These are phyloP conservation scores for Plectosphaerella plurivora DNA, from an alignment of 2,329 filamentous ascomycete species.

Conservation along the genomic window DNA sequence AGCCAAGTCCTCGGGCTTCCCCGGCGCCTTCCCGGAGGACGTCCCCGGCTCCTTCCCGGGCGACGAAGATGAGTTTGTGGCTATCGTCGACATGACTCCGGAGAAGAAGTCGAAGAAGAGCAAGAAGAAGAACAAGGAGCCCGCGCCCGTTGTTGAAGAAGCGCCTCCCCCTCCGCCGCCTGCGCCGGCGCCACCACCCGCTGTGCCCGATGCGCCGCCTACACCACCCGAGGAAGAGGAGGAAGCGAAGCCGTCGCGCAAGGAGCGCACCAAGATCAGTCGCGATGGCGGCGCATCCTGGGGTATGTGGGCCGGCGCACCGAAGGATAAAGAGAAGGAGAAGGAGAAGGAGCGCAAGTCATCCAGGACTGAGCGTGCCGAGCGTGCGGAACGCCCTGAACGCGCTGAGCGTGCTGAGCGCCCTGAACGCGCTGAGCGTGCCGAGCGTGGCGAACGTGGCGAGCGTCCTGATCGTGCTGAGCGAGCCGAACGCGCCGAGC, in stretches of 20 bases:
- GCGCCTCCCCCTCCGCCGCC: conserved; percentile 15
- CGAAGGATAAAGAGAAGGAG: conserved; percentile 26
- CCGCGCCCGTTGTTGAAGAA: conserved; percentile 21
- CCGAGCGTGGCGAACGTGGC: too few relatives aligned
- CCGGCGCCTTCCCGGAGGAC: conserved; percentile 51
- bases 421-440: not conserved
- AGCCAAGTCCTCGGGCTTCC: conserved; percentile 34
- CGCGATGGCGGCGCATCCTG: conserved; percentile 67
- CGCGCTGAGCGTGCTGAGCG: too few relatives aligned
- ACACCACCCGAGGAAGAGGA: conserved; percentile 48
- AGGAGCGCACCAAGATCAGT: conserved; percentile 72
- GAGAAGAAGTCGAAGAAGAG: conserved; percentile 38
- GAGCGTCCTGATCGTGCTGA: too few relatives aligned
- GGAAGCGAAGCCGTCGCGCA: conserved; percentile 59
- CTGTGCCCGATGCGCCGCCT: conserved; percentile 41
- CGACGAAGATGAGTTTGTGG: conserved; percentile 45
- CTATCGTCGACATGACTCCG: conserved; percentile 46
- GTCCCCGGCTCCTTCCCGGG: conserved; percentile 49
- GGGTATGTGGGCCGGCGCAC: conserved; percentile 63
- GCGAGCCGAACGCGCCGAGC: too few relatives aligned
- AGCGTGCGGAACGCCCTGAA: too few relatives aligned
- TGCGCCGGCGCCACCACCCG: conserved; percentile 38
- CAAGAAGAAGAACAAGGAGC: conserved; percentile 32
- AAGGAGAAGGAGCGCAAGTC: conserved; percentile 53
- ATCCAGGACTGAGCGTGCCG: conserved; percentile 14